Evolutionary conservation across 768 basidiomycete species (phyloP).

Genomic region (Podaxis sp.): DNA sequence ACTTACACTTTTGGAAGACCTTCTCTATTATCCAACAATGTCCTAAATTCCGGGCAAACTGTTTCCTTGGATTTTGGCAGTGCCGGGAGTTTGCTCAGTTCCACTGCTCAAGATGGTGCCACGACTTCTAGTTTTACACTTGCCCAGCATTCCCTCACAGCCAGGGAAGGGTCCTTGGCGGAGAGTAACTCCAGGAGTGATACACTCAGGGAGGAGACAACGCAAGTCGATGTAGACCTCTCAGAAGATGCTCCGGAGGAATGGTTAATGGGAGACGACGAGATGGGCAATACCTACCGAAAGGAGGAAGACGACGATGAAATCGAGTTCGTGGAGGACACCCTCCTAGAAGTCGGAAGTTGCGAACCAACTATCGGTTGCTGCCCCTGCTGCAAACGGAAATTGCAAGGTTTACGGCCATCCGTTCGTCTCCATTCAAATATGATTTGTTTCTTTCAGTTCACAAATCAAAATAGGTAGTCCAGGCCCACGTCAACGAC

Average conservation of each 20-base stretch:
- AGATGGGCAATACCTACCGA: slow-evolving; percentile 20
- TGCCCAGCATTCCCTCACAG: neutral
- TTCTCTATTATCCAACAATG: slow-evolving; percentile 12
- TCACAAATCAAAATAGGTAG: neutral
- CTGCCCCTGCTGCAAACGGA: slow-evolving; percentile 30
- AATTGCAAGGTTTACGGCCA: slow-evolving; percentile 15
- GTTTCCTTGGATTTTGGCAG: neutral
- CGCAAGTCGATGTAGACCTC: slow-evolving; percentile 26
- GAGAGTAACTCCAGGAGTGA: neutral
- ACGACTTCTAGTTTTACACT: neutral
- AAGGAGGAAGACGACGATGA: slow-evolving; percentile 26
- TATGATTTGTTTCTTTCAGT: neutral
- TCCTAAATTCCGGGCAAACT: neutral
- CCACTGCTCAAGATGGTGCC: neutral
- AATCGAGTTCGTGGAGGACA: slow-evolving; percentile 8
- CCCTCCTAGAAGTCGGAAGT: neutral
- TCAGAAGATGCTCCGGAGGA: slow-evolving; percentile 52
- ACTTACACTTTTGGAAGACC: slow-evolving; percentile 19
- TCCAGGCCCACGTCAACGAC: neutral
- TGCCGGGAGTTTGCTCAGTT: neutral
- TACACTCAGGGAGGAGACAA: neutral
- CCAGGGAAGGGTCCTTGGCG: neutral
- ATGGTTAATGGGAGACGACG: slow-evolving; percentile 63
- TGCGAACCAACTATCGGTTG: slow-evolving; percentile 6
- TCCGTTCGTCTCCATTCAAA: neutral